Evolutionary conservation across 495 filamentous ascomycete species (phyloP).

Genomic region (Mytilinidion resinicola): DNA sequence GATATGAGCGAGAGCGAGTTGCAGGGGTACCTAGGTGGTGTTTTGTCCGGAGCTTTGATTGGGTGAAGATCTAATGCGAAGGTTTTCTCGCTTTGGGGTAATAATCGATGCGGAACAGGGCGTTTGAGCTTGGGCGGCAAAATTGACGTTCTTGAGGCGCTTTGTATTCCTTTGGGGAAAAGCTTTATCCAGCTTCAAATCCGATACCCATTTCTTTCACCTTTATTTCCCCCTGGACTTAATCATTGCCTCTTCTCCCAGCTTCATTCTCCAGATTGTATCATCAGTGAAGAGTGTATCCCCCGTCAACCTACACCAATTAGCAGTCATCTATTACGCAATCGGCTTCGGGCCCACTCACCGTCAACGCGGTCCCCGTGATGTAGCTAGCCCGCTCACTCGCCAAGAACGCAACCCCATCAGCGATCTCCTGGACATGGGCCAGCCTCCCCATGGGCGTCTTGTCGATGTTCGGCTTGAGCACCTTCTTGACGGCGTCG

Average conservation of each 20-base stretch:
- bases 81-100: no score
- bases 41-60: background rate
- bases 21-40: background rate
- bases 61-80: no score
- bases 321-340: background rate
- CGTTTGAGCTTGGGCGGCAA: no score
- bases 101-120: no score
- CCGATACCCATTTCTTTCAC: no score
- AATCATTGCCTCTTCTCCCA: no score
- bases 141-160: no score
- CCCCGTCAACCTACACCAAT: background rate
- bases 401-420: conserved; percentile 32
- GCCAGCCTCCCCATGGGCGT: conserved; percentile 28
- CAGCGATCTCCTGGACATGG: conserved; percentile 34
- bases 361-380: conserved; percentile 20
- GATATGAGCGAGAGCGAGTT: background rate
- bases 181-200: no score
- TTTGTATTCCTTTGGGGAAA: no score
- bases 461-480: conserved; percentile 26
- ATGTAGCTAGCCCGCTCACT: conserved; percentile 39
- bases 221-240: no score
- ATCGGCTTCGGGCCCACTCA: conserved; percentile 9
- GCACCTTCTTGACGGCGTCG: background rate
- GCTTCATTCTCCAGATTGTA: no score
- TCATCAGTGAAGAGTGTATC: background rate